Conservation (phyloP, 2,329 filamentous ascomycete genomes). For the Macrophomina phaseolina region DNA sequence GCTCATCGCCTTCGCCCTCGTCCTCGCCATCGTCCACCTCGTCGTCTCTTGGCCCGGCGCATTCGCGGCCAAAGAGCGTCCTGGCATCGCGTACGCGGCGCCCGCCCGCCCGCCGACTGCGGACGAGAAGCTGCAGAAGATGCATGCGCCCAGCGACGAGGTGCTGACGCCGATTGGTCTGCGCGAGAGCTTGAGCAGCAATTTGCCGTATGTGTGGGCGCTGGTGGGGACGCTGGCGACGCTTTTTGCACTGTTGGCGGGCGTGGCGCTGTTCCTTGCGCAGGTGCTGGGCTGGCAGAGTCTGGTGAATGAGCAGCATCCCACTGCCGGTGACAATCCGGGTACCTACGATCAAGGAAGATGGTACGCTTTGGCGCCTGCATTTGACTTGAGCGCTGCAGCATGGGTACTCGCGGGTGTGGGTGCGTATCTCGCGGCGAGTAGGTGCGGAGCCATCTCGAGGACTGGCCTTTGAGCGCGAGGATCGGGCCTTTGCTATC, state of each 20-base stretch:
- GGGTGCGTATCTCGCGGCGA: neutral
- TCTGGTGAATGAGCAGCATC: conserved; percentile 9
- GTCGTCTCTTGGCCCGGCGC: conserved; percentile 3
- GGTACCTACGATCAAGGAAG: neutral
- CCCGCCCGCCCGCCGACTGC: conserved; percentile 12
- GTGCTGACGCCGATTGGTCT: neutral
- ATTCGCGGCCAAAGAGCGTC: neutral
- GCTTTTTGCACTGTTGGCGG: conserved; percentile 9
- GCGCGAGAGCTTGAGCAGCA: neutral
- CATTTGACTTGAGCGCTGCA: conserved; percentile 10
- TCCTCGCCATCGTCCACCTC: neutral
- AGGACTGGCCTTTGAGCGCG: neutral
- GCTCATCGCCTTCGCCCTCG: conserved; percentile 4
- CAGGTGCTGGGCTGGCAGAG: conserved; percentile 6
- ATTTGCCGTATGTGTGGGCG: conserved; percentile 2
- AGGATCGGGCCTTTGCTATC: neutral
- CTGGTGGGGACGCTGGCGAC: conserved; percentile 7
- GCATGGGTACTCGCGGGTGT: conserved; percentile 16
- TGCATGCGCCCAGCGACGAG: neutral
- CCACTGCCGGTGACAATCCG: neutral
- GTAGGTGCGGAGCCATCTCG: neutral
- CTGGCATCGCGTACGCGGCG: neutral
- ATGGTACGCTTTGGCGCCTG: neutral
- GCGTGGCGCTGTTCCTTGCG: neutral
- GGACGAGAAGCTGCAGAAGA: conserved; percentile 17